Evolutionary conservation across 495 filamentous ascomycete genomes (phyloP).

Genomic region (Corynascus novoguineensis): DNA sequence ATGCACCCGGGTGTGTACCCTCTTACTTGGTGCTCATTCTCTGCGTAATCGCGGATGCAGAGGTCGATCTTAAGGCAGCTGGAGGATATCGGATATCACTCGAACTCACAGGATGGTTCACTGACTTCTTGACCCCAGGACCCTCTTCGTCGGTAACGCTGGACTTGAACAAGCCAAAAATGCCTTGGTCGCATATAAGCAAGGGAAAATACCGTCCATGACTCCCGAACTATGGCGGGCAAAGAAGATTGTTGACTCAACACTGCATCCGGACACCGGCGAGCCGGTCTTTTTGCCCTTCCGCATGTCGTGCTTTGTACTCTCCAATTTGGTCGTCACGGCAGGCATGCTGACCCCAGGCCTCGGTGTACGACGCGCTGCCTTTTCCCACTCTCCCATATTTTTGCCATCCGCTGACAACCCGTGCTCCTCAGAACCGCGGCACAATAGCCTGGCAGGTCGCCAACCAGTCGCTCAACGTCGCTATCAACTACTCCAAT

Average conservation of each 20-base stretch:
- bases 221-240: slow-evolving; percentile 87
- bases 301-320: slow-evolving; percentile 92
- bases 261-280: slow-evolving; percentile 92
- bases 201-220: slow-evolving; percentile 68
- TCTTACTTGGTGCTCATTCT: slow-evolving; percentile 7
- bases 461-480: slow-evolving; percentile 94
- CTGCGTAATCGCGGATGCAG: not conserved
- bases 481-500: slow-evolving; percentile 94
- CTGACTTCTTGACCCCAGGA: slow-evolving; percentile 46
- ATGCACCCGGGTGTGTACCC: slow-evolving; percentile 9
- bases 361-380: slow-evolving; percentile 49
- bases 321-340: slow-evolving; percentile 94
- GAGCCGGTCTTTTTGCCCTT: slow-evolving; percentile 89
- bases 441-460: slow-evolving; percentile 95
- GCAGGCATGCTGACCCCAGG: slow-evolving; percentile 95
- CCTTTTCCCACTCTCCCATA: not conserved
- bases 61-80: slow-evolving; percentile 1
- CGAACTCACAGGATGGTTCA: slow-evolving; percentile 5
- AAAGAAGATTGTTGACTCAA: slow-evolving; percentile 96
- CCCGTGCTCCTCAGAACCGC: slow-evolving; percentile 51
- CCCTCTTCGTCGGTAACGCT: slow-evolving; percentile 65
- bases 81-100: not conserved
- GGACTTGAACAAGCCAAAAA: slow-evolving; percentile 79
- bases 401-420: slow-evolving; percentile 12
- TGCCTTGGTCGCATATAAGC: slow-evolving; percentile 74